Percentiles rank a stretch among this genome's conserved stretches.
phyloP scores from a whole-genome alignment of 352 stramenopile genomes.

The Globisporangium middletonii region DNA sequence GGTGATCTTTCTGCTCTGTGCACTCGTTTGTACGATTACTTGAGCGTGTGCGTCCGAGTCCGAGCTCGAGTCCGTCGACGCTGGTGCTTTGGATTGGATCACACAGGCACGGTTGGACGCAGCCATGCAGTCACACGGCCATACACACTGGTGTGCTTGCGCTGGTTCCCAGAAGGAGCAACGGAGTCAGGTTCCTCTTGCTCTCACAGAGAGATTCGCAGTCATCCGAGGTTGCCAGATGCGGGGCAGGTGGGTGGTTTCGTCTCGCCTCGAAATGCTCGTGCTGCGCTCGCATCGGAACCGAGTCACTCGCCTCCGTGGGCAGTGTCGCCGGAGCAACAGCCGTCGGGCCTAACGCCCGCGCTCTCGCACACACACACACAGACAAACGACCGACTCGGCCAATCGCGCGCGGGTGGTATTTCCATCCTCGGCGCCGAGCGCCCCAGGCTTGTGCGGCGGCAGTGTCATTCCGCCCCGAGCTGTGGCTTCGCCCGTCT shows the following conservation, averaged over 20 bases:
- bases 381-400: background rate
- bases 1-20: background rate
- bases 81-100: background rate
- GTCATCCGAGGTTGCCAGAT: background rate
- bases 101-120: too few relatives aligned
- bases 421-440: constrained; percentile 2
- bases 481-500: background rate
- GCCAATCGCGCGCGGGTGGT: constrained; percentile 1
- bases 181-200: background rate
- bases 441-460: background rate
- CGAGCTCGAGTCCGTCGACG: too few relatives aligned
- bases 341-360: background rate
- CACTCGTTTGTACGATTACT: background rate
- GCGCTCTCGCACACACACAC: background rate
- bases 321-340: background rate
- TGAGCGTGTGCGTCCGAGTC: background rate
- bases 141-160: too few relatives aligned
- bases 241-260: background rate
- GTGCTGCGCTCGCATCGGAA: background rate
- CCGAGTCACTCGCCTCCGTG: background rate
- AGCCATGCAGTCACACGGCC: too few relatives aligned
- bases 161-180: too few relatives aligned
- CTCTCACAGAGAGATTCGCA: background rate
- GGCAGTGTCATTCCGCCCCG: constrained; percentile 4
- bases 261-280: background rate